phyloP scores from a whole-genome alignment of 1,284 basidiomycete species.

The Golubevia sp. region DNA sequence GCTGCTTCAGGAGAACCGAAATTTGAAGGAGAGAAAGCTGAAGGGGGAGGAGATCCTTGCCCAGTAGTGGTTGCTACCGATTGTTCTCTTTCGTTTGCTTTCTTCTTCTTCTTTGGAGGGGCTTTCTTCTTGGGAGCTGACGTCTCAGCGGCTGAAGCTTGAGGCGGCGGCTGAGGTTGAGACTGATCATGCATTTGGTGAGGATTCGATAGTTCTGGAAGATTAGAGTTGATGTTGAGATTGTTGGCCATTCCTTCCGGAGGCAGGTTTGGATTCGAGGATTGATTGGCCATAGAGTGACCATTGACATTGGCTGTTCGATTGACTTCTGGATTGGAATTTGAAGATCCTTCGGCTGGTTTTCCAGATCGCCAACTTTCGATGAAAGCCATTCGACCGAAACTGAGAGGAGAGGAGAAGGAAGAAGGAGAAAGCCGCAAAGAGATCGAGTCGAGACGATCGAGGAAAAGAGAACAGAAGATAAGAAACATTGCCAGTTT shows the following conservation, averaged over 20 bases:
- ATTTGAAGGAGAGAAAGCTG: too few species aligned
- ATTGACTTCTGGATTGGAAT: background rate
- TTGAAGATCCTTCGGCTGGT: background rate
- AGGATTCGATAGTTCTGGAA: background rate
- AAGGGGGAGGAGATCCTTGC: too few species aligned
- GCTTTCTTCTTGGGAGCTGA: background rate
- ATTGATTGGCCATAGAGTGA: too few species aligned
- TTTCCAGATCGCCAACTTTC: slow-evolving; percentile 34
- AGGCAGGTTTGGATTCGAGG: background rate
- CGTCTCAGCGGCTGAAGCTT: background rate
- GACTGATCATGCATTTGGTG: background rate
- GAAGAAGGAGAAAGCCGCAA: background rate
- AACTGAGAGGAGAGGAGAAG: slow-evolving; percentile 14
- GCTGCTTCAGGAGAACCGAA: background rate
- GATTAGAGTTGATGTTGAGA: background rate
- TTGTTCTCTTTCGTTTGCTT: too few species aligned
- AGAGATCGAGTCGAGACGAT: too few species aligned
- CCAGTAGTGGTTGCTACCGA: too few species aligned
- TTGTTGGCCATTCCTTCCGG: background rate
- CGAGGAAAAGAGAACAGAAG: background rate
- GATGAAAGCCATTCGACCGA: slow-evolving; percentile 44
- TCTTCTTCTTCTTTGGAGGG: background rate
- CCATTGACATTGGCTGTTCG: background rate
- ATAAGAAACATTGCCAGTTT: too few species aligned
- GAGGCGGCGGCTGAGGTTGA: background rate